Evolutionary conservation across 2,329 filamentous ascomycete genomes (phyloP).

Genomic region (Trichothecium sympodiale): DNA sequence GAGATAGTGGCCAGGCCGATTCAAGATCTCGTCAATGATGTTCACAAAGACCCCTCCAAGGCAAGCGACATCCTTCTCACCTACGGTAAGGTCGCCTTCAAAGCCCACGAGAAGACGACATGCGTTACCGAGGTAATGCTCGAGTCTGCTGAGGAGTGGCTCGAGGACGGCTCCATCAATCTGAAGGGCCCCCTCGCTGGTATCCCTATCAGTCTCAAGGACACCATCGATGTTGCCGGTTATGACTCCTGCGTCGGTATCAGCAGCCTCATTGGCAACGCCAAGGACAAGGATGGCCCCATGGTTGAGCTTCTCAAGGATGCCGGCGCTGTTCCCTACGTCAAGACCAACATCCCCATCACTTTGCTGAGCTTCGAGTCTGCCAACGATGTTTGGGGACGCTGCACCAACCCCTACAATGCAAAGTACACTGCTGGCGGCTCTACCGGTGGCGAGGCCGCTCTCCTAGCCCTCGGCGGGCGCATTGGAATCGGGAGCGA

Average conservation of each 20-base stretch:
- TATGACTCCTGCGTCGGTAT: slow-evolving; percentile 80
- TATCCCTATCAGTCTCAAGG: slow-evolving; percentile 79
- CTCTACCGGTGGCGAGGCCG: slow-evolving; percentile 76
- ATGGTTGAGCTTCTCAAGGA: slow-evolving; percentile 72
- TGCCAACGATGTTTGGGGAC: slow-evolving; percentile 68
- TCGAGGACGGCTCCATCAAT: slow-evolving; percentile 47
- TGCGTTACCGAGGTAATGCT: slow-evolving; percentile 83
- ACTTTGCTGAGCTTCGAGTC: slow-evolving; percentile 83
- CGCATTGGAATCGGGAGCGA: slow-evolving; percentile 85
- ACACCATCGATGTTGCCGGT: slow-evolving; percentile 65
- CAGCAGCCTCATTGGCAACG: slow-evolving; percentile 60
- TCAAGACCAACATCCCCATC: slow-evolving; percentile 84
- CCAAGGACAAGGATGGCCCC: slow-evolving; percentile 54
- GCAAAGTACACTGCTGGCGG: slow-evolving; percentile 78
- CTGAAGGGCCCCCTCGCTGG: slow-evolving; percentile 74
- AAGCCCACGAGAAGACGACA: slow-evolving; percentile 78
- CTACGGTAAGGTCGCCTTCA: slow-evolving; percentile 78
- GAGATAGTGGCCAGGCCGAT: slow-evolving; percentile 64
- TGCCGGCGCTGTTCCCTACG: slow-evolving; percentile 79
- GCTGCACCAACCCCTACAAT: slow-evolving; percentile 73
- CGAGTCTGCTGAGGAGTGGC: slow-evolving; percentile 65
- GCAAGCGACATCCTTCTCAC: slow-evolving; percentile 68
- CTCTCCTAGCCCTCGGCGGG: slow-evolving; percentile 70
- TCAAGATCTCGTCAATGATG: slow-evolving; percentile 63
- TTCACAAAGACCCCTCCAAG: slow-evolving; percentile 55